Evolutionary conservation across 2,329 filamentous ascomycete species (phyloP).

Genomic region (Grosmannia serpens): DNA sequence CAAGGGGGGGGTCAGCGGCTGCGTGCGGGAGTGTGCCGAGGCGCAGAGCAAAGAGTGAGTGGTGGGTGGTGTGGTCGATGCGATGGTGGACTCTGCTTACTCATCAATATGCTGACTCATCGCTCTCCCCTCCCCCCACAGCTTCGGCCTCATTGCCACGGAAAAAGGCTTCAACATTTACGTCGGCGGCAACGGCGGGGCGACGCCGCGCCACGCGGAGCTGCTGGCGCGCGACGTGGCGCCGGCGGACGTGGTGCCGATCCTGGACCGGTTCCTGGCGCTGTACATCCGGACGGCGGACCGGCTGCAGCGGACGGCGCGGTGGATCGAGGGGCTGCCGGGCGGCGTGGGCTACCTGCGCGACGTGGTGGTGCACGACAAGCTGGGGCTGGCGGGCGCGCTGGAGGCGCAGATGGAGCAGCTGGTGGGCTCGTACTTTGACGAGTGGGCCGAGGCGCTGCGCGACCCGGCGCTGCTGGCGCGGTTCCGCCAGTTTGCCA

Average conservation of each 20-base stretch:
- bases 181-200: conserved; percentile 80
- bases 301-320: conserved; percentile 76
- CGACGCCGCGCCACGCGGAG: conserved; percentile 71
- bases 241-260: conserved; percentile 68
- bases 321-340: conserved; percentile 76
- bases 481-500: conserved; percentile 73
- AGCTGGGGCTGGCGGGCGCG: conserved; percentile 71
- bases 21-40: conserved; percentile 86
- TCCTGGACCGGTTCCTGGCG: conserved; percentile 80
- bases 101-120: neutral
- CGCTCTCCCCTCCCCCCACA: too few relatives aligned
- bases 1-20: conserved; percentile 82
- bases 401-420: conserved; percentile 83
- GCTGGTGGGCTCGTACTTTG: conserved; percentile 73
- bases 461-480: conserved; percentile 53
- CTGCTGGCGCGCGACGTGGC: conserved; percentile 79
- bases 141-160: conserved; percentile 81
- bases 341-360: conserved; percentile 75
- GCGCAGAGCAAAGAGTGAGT: conserved; percentile 81
- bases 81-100: neutral
- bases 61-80: too few relatives aligned
- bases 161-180: conserved; percentile 93
- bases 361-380: conserved; percentile 74
- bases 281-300: conserved; percentile 92
- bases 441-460: conserved; percentile 83